These are phyloP conservation scores for Vitis hybrid DNA, from an alignment of 177 flowering plant genomes.

Conservation along the genomic window DNA sequence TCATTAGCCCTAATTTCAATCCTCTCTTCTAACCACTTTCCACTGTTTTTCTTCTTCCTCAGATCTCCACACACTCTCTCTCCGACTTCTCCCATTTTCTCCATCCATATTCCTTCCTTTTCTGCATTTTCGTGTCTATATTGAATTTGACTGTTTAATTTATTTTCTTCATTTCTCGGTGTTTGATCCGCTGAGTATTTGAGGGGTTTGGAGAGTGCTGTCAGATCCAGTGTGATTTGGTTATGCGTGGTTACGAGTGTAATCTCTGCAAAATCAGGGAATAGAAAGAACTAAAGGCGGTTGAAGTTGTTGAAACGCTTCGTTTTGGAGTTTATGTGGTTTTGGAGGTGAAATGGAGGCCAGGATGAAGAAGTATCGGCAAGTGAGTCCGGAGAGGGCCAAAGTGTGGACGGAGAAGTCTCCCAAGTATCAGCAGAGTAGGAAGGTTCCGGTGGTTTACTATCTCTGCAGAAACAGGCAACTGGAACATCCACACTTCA, in stretches of 20 bases:
- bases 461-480: slow-evolving; percentile 83
- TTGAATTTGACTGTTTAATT: too few species aligned
- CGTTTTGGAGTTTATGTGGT: neutral
- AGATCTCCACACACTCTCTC: neutral
- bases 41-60: neutral
- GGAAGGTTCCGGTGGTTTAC: slow-evolving; percentile 80
- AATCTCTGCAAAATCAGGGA: neutral
- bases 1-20: neutral
- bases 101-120: neutral
- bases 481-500: slow-evolving; percentile 98
- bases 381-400: slow-evolving; percentile 77
- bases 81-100: neutral
- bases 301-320: neutral
- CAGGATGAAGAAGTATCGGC: slow-evolving; percentile 59
- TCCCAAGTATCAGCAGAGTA: slow-evolving; percentile 58
- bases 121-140: neutral
- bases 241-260: neutral
- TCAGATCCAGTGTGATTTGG: neutral
- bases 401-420: slow-evolving; percentile 83
- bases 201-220: too few species aligned
- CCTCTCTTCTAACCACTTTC: neutral
- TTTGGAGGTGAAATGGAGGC: slow-evolving; percentile 44
- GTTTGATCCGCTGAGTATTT: too few species aligned
- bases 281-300: neutral
- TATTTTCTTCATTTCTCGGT: too few species aligned